A percentile compares a stretch with the other conserved stretches of the same genome.
phyloP scores from a whole-genome alignment of 2,329 filamentous ascomycete genomes.

The Sarocladiaceae sp. region DNA sequence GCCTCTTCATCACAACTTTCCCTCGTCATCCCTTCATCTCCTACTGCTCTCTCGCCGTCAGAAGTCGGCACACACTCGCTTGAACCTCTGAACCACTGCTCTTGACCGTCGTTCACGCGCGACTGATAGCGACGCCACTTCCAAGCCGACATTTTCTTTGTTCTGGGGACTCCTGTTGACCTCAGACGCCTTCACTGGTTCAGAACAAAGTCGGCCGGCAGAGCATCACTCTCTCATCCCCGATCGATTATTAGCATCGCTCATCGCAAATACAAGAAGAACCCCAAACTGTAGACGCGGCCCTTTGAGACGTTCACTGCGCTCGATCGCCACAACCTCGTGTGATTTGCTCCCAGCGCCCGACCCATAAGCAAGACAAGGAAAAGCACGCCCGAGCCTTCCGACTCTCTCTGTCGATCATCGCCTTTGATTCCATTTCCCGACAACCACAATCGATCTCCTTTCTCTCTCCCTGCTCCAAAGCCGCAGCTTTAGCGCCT shows the following conservation, averaged over 20 bases:
- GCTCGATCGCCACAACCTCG: conserved; percentile 1
- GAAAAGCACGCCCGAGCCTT: background rate
- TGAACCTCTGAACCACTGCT: conserved; percentile 6
- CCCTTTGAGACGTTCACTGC: conserved; percentile 3
- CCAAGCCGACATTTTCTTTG: conserved; percentile 33
- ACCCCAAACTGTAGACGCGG: conserved; percentile 4
- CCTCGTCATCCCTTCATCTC: conserved; percentile 16
- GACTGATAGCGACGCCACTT: conserved; percentile 12
- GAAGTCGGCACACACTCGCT: conserved; percentile 30
- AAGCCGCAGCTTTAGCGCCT: too few species aligned
- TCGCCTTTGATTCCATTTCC: background rate
- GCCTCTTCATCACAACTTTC: conserved; percentile 9
- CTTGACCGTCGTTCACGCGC: background rate
- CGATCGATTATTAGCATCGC: conserved; percentile 10
- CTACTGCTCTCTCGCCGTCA: conserved; percentile 26
- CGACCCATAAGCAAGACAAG: background rate
- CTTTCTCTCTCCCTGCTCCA: background rate
- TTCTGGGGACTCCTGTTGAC: conserved; percentile 25
- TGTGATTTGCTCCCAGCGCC: conserved; percentile 5
- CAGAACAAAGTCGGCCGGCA: conserved; percentile 35
- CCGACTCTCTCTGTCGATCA: background rate
- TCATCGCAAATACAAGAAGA: conserved; percentile 8
- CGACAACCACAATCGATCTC: background rate
- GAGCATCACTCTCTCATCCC: conserved; percentile 13
- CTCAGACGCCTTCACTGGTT: conserved; percentile 63